Conservation (phyloP, 2,329 filamentous ascomycete genomes). For the Aschersonia sp. region DNA sequence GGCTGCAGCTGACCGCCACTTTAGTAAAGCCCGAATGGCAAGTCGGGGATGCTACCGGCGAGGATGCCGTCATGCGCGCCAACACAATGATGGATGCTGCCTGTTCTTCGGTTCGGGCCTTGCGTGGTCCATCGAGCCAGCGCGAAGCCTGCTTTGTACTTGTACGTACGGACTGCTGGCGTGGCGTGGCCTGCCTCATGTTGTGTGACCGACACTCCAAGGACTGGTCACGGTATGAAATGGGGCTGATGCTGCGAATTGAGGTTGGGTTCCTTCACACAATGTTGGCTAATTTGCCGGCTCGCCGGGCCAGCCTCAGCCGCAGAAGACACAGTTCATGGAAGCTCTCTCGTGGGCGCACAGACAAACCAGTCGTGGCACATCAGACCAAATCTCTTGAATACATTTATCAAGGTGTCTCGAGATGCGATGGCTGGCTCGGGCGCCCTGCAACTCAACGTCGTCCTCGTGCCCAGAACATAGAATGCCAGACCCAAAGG, state of each 20-base stretch:
- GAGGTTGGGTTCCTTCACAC: not conserved
- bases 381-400: not conserved
- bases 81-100: not conserved
- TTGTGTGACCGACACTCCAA: not conserved
- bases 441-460: not conserved
- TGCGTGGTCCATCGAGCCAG: not conserved
- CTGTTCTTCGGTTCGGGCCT: constrained; percentile 3
- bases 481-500: too few relatives aligned
- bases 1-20: constrained; percentile 6
- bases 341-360: not conserved
- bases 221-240: not conserved
- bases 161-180: not conserved
- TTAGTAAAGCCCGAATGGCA: constrained; percentile 1
- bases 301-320: not conserved
- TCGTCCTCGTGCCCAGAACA: too few relatives aligned
- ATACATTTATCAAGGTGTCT: too few relatives aligned
- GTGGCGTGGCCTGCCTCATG: not conserved
- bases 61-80: constrained; percentile 3
- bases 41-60: constrained; percentile 4
- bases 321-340: not conserved
- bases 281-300: not conserved
- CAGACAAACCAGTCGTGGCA: not conserved
- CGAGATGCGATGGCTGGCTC: not conserved
- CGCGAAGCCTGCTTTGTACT: not conserved
- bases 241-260: not conserved